phyloP scores from a whole-genome alignment of 768 basidiomycete species.

The Lactifluus subvellereus region DNA sequence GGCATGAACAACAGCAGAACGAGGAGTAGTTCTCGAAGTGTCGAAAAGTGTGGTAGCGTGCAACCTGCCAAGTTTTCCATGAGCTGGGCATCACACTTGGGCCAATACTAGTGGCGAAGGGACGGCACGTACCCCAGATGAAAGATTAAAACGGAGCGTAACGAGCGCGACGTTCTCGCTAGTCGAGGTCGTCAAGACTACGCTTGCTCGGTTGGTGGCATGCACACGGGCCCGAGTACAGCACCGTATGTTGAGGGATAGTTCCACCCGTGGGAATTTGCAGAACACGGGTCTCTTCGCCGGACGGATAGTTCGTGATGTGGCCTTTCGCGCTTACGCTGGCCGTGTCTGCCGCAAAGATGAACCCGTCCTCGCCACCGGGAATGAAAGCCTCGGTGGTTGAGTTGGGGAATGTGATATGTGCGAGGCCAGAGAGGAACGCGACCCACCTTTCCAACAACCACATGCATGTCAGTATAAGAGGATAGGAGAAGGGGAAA shows the following conservation, averaged over 20 bases:
- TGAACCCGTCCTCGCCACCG: conserved; percentile 25
- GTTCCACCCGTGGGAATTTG: conserved; percentile 28
- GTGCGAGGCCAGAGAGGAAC: conserved; percentile 28
- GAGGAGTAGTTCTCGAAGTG: too few species aligned
- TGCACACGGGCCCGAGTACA: conserved; percentile 24
- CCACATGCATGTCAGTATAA: background rate
- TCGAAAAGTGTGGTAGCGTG: background rate
- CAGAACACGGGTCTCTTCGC: conserved; percentile 21
- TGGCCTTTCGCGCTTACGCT: conserved; percentile 23
- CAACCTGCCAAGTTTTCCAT: background rate
- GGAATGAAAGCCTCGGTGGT: conserved; percentile 17
- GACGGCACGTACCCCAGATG: background rate
- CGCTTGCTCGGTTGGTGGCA: background rate
- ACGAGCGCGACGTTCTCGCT: background rate
- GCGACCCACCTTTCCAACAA: conserved; percentile 21
- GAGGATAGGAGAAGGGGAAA: background rate
- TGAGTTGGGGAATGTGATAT: conserved; percentile 25
- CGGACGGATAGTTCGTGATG: conserved; percentile 26
- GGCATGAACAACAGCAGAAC: background rate
- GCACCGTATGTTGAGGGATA: conserved; percentile 25
- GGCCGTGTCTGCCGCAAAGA: conserved; percentile 26
- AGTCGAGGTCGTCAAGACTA: conserved; percentile 13
- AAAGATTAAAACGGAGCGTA: background rate
- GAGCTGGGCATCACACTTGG: background rate
- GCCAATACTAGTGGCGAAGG: background rate